These are phyloP conservation scores for Backusella australiensis DNA, from an alignment of 192 early-diverging fungal genomes.

Conservation along the genomic window DNA sequence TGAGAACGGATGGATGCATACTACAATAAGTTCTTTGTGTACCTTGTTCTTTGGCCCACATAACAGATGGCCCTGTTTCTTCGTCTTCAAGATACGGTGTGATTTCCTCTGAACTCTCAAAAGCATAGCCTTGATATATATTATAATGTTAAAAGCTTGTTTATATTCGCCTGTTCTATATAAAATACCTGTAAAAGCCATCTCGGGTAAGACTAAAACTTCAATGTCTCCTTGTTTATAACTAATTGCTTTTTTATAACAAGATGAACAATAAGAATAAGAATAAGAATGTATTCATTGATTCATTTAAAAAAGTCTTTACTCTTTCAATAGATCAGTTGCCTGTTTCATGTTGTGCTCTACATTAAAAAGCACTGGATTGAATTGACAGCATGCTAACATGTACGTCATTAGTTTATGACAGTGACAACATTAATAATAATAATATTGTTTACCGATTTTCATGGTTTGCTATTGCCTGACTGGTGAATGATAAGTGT, in stretches of 20 bases:
- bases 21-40: not conserved
- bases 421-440: not conserved
- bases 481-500: not conserved
- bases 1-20: too few species aligned
- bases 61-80: constrained; percentile 48
- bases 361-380: constrained; percentile 38
- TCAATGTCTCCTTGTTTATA: constrained; percentile 55
- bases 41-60: constrained; percentile 67
- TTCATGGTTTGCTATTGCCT: not conserved
- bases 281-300: not conserved
- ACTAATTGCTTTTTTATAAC: constrained; percentile 27
- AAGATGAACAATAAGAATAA: not conserved
- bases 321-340: constrained; percentile 28
- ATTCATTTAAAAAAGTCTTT: not conserved
- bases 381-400: constrained; percentile 46
- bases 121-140: constrained; percentile 58
- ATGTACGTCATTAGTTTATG: not conserved
- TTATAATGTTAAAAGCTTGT: not conserved
- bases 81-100: constrained; percentile 56
- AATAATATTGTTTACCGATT: not conserved
- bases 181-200: constrained; percentile 70
- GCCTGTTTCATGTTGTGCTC: constrained; percentile 35
- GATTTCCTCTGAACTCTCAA: constrained; percentile 56
- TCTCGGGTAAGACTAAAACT: constrained; percentile 72
- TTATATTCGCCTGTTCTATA: too few species aligned